Conservation (phyloP, 2,329 filamentous ascomycete species). For the Neonectria punicea region DNA sequence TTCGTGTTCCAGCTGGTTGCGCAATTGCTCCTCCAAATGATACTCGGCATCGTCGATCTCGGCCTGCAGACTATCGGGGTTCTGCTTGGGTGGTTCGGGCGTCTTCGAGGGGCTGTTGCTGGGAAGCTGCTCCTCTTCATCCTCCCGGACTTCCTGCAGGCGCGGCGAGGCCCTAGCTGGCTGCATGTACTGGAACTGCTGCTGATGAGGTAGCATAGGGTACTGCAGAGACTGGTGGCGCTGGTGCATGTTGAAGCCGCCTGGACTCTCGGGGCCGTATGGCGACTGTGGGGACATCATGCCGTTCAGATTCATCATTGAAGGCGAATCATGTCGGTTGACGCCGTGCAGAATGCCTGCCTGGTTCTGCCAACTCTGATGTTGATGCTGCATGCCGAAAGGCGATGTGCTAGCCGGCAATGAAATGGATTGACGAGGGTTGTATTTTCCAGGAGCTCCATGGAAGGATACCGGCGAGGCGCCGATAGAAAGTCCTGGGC, state of each 20-base stretch:
- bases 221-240: slow-evolving; percentile 70
- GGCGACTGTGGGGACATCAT: slow-evolving; percentile 74
- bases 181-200: slow-evolving; percentile 65
- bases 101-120: slow-evolving; percentile 65
- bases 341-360: slow-evolving; percentile 64
- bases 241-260: slow-evolving; percentile 59
- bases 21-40: slow-evolving; percentile 82
- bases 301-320: slow-evolving; percentile 61
- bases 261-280: slow-evolving; percentile 63
- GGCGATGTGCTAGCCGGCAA: slow-evolving; percentile 72
- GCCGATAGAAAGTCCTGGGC: slow-evolving; percentile 71
- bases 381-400: slow-evolving; percentile 73
- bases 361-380: slow-evolving; percentile 68
- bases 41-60: slow-evolving; percentile 90
- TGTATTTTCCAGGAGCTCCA: slow-evolving; percentile 67
- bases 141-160: slow-evolving; percentile 78
- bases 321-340: slow-evolving; percentile 72
- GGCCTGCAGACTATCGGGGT: slow-evolving; percentile 79
- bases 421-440: slow-evolving; percentile 78
- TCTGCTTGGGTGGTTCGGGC: slow-evolving; percentile 59
- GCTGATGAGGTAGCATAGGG: slow-evolving; percentile 65
- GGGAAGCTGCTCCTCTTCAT: slow-evolving; percentile 68
- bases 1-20: slow-evolving; percentile 81
- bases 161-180: slow-evolving; percentile 67
- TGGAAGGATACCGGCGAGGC: slow-evolving; percentile 79